Percentiles rank a stretch among this genome's conserved stretches.
phyloP scores from a whole-genome alignment of 306 rosid species.

The Lathyrus sativus region DNA sequence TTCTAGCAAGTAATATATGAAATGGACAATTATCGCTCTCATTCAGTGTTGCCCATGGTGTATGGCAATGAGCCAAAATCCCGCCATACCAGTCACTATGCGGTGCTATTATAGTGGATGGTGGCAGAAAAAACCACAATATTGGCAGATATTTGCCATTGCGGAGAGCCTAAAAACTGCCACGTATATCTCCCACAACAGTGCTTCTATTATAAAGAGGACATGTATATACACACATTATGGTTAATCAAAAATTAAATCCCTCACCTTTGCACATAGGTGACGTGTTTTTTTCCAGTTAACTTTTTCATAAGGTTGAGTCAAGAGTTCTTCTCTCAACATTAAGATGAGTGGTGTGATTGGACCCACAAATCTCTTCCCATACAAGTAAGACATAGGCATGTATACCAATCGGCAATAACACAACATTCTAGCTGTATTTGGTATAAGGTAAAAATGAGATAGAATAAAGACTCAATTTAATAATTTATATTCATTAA shows the following conservation, averaged over 20 bases:
- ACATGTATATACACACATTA: background rate
- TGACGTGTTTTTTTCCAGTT: slow-evolving; percentile 62
- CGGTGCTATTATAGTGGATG: too few species aligned
- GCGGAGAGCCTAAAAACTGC: too few species aligned
- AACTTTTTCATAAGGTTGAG: slow-evolving; percentile 47
- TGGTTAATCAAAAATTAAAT: background rate
- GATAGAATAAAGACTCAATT: background rate
- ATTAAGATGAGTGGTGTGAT: slow-evolving; percentile 62
- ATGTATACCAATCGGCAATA: slow-evolving; percentile 63
- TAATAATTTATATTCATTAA: background rate
- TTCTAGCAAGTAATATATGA: background rate
- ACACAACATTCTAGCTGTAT: slow-evolving; percentile 75
- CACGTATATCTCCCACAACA: too few species aligned
- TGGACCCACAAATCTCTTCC: slow-evolving; percentile 17
- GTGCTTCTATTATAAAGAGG: too few species aligned
- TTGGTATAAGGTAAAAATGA: slow-evolving; percentile 4
- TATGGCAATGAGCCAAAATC: too few species aligned
- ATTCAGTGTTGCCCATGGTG: too few species aligned
- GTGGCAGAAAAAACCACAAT: too few species aligned
- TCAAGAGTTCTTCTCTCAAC: slow-evolving; percentile 53
- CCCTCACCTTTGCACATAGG: slow-evolving; percentile 51
- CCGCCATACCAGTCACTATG: too few species aligned
- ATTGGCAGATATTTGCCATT: too few species aligned
- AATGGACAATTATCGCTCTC: background rate
- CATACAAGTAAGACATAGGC: slow-evolving; percentile 27